Evolutionary conservation across 768 basidiomycete species (phyloP).

Genomic region (Psilocybe cyanescens): DNA sequence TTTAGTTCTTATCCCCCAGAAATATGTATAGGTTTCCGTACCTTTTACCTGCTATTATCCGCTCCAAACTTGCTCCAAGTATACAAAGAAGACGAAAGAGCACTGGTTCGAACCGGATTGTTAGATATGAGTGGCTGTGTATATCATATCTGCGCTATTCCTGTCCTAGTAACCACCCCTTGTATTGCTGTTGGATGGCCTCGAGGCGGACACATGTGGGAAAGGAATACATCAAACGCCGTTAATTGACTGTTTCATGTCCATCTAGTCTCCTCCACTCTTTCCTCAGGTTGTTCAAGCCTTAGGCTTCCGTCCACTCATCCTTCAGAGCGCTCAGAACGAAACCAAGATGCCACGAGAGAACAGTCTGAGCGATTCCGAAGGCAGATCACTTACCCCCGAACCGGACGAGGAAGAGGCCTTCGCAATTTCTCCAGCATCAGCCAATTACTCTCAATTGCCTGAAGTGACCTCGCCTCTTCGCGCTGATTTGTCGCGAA

Average conservation of each 20-base stretch:
- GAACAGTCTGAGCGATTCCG: constrained; percentile 70
- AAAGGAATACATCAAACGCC: background rate
- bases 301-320: background rate
- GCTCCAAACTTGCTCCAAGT: too few relatives aligned
- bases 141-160: background rate
- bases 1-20: too few relatives aligned
- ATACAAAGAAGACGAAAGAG: too few relatives aligned
- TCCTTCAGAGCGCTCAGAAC: background rate
- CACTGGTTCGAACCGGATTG: too few relatives aligned
- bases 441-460: constrained; percentile 11
- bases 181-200: background rate
- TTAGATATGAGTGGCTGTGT: background rate
- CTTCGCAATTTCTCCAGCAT: constrained; percentile 8
- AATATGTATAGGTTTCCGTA: too few relatives aligned
- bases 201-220: constrained; percentile 4
- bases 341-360: constrained; percentile 58
- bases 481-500: constrained; percentile 15
- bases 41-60: too few relatives aligned
- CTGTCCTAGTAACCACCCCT: background rate
- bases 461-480: background rate
- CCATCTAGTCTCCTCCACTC: background rate
- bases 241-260: background rate
- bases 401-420: constrained; percentile 47
- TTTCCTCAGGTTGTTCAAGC: background rate
- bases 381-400: constrained; percentile 68